Conservation (phyloP, 2,329 filamentous ascomycete genomes). For the Elsinoe ampelina region DNA sequence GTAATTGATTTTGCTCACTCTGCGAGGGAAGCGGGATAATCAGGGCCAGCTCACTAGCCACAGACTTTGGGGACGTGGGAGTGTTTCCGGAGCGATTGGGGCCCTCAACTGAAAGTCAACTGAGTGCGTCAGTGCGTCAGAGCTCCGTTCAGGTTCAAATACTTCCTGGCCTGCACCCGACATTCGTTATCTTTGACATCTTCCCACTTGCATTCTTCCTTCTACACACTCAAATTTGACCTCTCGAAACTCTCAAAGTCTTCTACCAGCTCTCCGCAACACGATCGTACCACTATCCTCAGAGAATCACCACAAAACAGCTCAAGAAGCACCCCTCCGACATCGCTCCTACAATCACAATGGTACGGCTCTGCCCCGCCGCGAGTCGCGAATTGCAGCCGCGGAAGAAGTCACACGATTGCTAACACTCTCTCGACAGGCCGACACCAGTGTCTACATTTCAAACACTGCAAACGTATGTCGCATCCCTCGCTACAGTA, state of each 20-base stretch:
- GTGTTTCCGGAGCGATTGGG: slow-evolving; percentile 12
- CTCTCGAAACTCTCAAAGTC: not conserved
- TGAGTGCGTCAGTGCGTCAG: slow-evolving; percentile 13
- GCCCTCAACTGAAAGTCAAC: slow-evolving; percentile 4
- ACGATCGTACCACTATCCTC: not conserved
- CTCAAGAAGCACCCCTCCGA: slow-evolving; percentile 1
- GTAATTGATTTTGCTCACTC: slow-evolving; percentile 8
- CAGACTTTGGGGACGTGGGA: not conserved
- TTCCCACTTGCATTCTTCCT: slow-evolving; percentile 3
- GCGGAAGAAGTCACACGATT: not conserved
- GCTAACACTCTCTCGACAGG: slow-evolving; percentile 20
- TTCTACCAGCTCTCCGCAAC: not conserved
- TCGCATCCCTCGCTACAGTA: slow-evolving; percentile 13
- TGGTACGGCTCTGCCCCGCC: slow-evolving; percentile 15
- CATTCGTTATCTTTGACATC: slow-evolving; percentile 12
- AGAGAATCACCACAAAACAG: not conserved
- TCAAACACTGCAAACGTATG: slow-evolving; percentile 43
- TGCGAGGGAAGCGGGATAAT: not conserved
- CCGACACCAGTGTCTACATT: slow-evolving; percentile 31
- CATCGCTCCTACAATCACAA: slow-evolving; percentile 16
- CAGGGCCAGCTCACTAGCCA: not conserved
- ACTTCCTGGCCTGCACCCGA: not conserved
- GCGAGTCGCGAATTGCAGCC: slow-evolving; percentile 5
- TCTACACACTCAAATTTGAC: not conserved
- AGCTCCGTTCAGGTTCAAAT: slow-evolving; percentile 10